These are phyloP conservation scores for Saccharomycopsis amapae DNA, from an alignment of 805 yeast species.

Conservation along the genomic window DNA sequence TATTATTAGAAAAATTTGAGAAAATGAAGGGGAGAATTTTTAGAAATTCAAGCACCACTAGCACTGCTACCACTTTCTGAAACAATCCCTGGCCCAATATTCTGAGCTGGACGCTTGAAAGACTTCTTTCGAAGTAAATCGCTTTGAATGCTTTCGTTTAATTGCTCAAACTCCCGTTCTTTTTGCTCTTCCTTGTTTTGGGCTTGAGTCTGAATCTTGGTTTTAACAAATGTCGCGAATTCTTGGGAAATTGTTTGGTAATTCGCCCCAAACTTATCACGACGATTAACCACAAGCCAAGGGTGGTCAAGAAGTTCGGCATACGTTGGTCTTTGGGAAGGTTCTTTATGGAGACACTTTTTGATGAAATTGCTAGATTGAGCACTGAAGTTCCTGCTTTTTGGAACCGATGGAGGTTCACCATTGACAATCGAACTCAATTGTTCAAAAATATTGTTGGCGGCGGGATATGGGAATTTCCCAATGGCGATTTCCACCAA, in stretches of 20 bases:
- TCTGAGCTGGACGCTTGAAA: slow-evolving; percentile 2
- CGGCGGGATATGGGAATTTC: slow-evolving; percentile 93
- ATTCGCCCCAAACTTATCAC: slow-evolving; percentile 25
- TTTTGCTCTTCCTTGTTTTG: slow-evolving; percentile 1
- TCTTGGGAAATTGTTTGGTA: slow-evolving; percentile 10
- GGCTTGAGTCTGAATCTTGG: slow-evolving; percentile 4
- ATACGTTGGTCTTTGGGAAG: slow-evolving; percentile 76
- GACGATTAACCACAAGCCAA: slow-evolving; percentile 49
- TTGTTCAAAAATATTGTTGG: slow-evolving; percentile 86
- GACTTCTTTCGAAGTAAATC: slow-evolving; percentile 3
- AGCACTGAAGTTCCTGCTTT: slow-evolving; percentile 47
- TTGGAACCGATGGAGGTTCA: slow-evolving; percentile 75
- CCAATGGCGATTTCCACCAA: slow-evolving; percentile 87
- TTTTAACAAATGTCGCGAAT: slow-evolving; percentile 28
- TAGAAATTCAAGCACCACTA: too few species aligned
- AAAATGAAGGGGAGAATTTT: too few species aligned
- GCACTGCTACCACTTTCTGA: too few species aligned
- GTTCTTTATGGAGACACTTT: slow-evolving; percentile 71
- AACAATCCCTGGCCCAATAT: background rate
- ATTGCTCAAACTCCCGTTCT: slow-evolving; percentile 1
- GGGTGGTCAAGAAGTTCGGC: slow-evolving; percentile 69
- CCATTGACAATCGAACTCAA: slow-evolving; percentile 96
- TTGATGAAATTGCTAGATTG: slow-evolving; percentile 79
- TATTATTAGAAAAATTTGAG: too few species aligned
- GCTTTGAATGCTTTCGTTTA: slow-evolving; percentile 7